A percentile compares a stretch with the other conserved stretches of the same genome.
Evolutionary conservation across 2,329 filamentous ascomycete species (phyloP).

Genomic region (Aspergillus hiratsukae): DNA sequence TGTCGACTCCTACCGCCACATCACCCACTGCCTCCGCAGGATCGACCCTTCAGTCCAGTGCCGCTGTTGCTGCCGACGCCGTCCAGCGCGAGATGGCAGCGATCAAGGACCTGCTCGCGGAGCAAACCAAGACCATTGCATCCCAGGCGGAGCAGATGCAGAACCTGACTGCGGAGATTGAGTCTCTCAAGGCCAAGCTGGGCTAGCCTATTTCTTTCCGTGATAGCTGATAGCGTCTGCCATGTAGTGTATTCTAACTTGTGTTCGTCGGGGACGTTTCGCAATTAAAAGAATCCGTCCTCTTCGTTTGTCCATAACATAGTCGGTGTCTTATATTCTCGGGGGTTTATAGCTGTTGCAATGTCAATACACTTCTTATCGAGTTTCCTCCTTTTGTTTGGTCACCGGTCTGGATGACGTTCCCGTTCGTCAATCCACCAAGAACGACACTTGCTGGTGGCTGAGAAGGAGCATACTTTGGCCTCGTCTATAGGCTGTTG

Average conservation of each 20-base stretch:
- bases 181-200: conserved; percentile 73
- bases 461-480: no score
- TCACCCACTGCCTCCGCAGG: conserved; percentile 27
- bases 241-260: not conserved
- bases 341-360: conserved; percentile 12
- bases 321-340: conserved; percentile 9
- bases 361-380: conserved; percentile 6
- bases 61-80: conserved; percentile 42
- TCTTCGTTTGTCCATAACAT: conserved; percentile 14
- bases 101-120: conserved; percentile 72
- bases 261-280: not conserved
- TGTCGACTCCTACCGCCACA: conserved; percentile 35
- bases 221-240: not conserved
- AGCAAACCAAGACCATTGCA: conserved; percentile 71
- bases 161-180: conserved; percentile 67
- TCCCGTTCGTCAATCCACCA: no score
- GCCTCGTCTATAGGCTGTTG: no score
- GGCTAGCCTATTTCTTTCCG: conserved; percentile 31
- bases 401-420: no score
- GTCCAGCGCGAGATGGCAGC: conserved; percentile 66
- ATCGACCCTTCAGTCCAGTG: conserved; percentile 20
- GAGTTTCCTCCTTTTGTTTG: not conserved
- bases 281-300: conserved; percentile 6
- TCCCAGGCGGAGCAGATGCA: conserved; percentile 73
- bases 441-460: no score